Base-by-base conservation (phyloP, 805 yeast species). In the Crinitomyces ghanaensis region DNA sequence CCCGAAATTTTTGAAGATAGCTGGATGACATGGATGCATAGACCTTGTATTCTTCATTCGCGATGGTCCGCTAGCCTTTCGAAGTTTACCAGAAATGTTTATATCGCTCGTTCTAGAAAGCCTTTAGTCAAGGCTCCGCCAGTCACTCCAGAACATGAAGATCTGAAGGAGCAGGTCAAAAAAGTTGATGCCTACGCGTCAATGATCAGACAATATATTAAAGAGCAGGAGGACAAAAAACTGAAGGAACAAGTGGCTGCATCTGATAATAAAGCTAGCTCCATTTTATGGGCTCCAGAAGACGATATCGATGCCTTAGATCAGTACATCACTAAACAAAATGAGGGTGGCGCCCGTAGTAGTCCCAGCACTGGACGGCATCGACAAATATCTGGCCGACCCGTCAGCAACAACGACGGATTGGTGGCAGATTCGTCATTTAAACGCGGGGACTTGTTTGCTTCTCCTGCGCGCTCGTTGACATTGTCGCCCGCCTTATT, bases 401-500 rank as follows among this genome's bases (percentile, higher is more conserved):
- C 9, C 5, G 19, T 17, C 19, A 17, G 9, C n/a, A 24, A 8
- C 21, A 14, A 4, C 17, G 17, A 3, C 14, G n/a, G 9, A n/a
- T 19, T 18, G 25, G 11, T 25, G 12, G 17, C 28, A 14, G 15
- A 11, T 12, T 25, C n/a, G 15, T 6, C 8, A 26, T 15, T 12
- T 16, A 26, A 11, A 11, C n/a, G 11, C 17, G 33, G 11, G 43
- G 36, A 3, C 24, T 20, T 4, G 38, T 43, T 41, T 31, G 41
- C 38, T 6, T 19, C 26, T 17, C 30, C 37, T 5, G 28, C 32
- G 4, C 12, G 28, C 5, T 12, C 40, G 2, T 15, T 33, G 6
- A 19, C 39, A 3, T 33, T 49, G 6, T 50, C 45, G n/a, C 34
- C 27, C 4, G 26, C 34, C 11, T 23, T 46, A 11, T 29, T 35